phyloP scores from a whole-genome alignment of 306 rosid genomes.

The Mimosa bimucronata region DNA sequence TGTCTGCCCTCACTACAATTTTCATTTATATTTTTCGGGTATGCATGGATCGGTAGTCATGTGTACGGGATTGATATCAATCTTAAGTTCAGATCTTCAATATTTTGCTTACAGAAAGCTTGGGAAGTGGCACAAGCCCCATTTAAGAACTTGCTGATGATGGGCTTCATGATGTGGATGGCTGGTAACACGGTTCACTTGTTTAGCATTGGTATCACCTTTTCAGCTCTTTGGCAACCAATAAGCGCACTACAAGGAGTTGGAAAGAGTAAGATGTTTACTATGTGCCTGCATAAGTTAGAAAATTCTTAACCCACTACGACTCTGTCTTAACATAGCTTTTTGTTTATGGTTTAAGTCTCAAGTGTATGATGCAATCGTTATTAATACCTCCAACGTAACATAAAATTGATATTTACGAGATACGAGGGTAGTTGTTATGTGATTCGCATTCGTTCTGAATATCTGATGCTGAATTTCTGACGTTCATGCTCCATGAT shows the following conservation, averaged over 20 bases:
- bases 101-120: slow-evolving; percentile 74
- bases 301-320: background rate
- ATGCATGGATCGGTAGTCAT: background rate
- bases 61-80: background rate
- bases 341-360: background rate
- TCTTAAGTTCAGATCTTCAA: slow-evolving; percentile 17
- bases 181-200: slow-evolving; percentile 96
- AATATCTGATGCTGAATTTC: background rate
- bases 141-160: slow-evolving; percentile 92
- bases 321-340: background rate
- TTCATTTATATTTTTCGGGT: background rate
- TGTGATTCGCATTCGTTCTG: background rate
- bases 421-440: background rate
- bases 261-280: slow-evolving; percentile 66
- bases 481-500: background rate
- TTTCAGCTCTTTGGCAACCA: slow-evolving; percentile 99
- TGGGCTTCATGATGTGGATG: slow-evolving; percentile 99
- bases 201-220: slow-evolving; percentile 96
- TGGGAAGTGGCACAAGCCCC: slow-evolving; percentile 99
- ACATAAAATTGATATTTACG: background rate
- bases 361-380: background rate
- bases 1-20: background rate
- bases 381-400: background rate
- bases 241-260: slow-evolving; percentile 89
- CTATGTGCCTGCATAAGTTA: background rate